These are phyloP conservation scores for Apiospora koreana DNA, from an alignment of 2,329 filamentous ascomycete genomes.

Conservation along the genomic window DNA sequence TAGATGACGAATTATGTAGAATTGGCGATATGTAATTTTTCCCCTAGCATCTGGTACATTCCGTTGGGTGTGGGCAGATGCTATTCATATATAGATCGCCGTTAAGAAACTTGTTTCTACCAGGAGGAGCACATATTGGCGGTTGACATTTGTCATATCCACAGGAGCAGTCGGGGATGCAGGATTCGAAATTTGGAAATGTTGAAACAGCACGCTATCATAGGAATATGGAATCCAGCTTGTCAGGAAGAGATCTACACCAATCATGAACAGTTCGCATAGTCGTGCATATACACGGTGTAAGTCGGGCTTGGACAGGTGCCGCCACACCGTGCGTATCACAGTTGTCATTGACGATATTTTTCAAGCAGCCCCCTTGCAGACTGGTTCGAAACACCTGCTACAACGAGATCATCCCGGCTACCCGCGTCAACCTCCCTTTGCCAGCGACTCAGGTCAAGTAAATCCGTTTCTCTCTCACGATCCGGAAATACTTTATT, in stretches of 20 bases:
- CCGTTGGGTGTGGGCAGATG: not conserved
- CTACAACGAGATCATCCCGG: not conserved
- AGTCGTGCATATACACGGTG: not conserved
- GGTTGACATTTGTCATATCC: slow-evolving; percentile 2
- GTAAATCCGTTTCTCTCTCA: not conserved
- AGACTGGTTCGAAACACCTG: not conserved
- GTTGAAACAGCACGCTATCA: slow-evolving; percentile 4
- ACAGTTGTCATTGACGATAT: not conserved
- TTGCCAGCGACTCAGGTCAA: not conserved
- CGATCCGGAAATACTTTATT: not conserved
- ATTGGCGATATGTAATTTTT: not conserved
- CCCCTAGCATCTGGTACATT: not conserved
- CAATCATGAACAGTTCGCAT: not conserved
- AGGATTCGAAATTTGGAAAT: not conserved
- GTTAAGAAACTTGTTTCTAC: not conserved
- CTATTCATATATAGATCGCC: slow-evolving; percentile 5
- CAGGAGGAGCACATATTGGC: not conserved
- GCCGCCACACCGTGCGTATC: not conserved
- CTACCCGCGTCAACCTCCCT: not conserved
- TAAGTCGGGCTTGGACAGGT: rapidly evolving
- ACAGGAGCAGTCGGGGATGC: not conserved
- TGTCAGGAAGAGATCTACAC: not conserved
- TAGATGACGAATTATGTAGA: not conserved
- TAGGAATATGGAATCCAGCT: not conserved
- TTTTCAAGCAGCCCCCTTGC: not conserved